Evolutionary conservation across 2,329 filamentous ascomycete genomes (phyloP), one percentile per base, ranked within the genome.

Genomic region (Fusarium subtropicale): DNA sequence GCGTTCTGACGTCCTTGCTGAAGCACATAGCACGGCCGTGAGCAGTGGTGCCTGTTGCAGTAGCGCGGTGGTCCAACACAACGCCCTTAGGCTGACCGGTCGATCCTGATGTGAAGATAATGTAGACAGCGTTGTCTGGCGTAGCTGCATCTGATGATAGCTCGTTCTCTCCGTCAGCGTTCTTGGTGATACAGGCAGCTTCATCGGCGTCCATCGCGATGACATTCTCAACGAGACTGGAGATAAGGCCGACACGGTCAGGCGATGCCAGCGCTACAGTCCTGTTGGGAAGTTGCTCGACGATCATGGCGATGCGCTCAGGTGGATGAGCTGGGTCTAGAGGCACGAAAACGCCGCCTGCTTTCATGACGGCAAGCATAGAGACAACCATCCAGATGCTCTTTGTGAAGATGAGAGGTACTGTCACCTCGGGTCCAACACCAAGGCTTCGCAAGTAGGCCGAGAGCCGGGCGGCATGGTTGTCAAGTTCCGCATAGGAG

Each of bases 351-450:
- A 30, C 45, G 8, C 58, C 52, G 2, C 44, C 52, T 13, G 45
- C 45, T 38, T 51, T 61, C 51, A 61, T 44, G 15, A 61, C 39
- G 24, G 42, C 52, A n/a, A 61, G 44, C 31, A 56, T 50, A 24
- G 52, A 24, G 5, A 61, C 42, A 1, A 41, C 31, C 24, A 31
- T 56, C 34, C 30, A 61, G 24, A 56, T 51, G 5, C 44, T 50
- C 38, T 61, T 61, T 24, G 20, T 30, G 20, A 61, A 61, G 31
- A 47, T 51, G 0, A 61, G 45, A 12, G 58, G 58, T 9, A 61
- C 44, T 2, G 26, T 52, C 2, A 31, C n/a, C 34, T 52, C 48
- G 6, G 48, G 36, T 31, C 36, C 26, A 52, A 52, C 48, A 52
- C 48, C 48, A 5, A 52, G 48, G n/a, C 36, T 24, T 3, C 26